Evolutionary conservation across 1,139 yeast genomes (phyloP).

Genomic region (Saccharomyces hybrid): DNA sequence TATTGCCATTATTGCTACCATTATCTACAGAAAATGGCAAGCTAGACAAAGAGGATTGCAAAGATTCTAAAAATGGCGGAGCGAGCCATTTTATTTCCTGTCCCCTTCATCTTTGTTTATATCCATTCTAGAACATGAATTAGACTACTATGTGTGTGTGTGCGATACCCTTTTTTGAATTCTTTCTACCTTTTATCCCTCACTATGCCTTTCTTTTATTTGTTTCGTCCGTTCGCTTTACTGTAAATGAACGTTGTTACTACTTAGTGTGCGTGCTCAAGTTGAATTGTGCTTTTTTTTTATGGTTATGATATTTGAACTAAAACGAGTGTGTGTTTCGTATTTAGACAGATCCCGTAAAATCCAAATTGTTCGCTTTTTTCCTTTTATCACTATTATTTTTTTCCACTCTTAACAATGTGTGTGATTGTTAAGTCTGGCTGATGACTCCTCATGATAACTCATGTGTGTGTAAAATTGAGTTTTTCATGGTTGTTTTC

Average conservation of each 20-base stretch:
- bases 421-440: background rate
- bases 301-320: background rate
- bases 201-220: constrained; percentile 1
- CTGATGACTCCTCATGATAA: background rate
- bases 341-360: background rate
- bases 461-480: constrained; percentile 1
- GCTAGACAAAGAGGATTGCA: constrained; percentile 36
- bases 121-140: background rate
- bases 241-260: constrained; percentile 1
- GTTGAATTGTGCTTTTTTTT: constrained; percentile 2
- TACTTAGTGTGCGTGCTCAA: constrained; percentile 2
- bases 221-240: background rate
- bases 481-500: background rate
- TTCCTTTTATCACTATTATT: background rate
- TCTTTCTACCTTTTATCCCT: constrained; percentile 1
- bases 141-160: constrained; percentile 1
- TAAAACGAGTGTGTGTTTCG: background rate
- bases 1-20: constrained; percentile 31
- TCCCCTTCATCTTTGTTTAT: background rate
- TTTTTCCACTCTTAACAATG: background rate
- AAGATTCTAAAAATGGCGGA: constrained; percentile 2
- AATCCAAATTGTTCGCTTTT: background rate
- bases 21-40: constrained; percentile 31
- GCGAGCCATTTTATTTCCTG: background rate
- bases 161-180: background rate